A percentile compares a stretch with the other conserved stretches of the same genome.
These are phyloP conservation scores for Oidiodendron maius DNA, from an alignment of 495 filamentous ascomycete species.

Conservation along the genomic window DNA sequence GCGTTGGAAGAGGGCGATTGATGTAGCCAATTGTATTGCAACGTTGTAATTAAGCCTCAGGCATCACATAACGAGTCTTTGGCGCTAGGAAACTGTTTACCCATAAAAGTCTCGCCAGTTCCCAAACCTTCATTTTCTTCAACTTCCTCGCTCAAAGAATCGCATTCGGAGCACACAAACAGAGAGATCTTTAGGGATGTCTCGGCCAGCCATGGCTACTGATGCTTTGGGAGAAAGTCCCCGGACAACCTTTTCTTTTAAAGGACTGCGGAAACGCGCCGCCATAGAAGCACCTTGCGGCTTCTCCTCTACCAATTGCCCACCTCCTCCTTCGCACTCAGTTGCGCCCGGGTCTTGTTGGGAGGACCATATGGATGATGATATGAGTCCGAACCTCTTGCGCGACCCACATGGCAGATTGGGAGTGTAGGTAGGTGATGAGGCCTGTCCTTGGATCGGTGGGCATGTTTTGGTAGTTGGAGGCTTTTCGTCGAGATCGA, in stretches of 20 bases:
- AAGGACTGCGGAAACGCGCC: conserved; percentile 90
- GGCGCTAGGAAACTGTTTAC: too few species aligned
- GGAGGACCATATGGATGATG: conserved; percentile 64
- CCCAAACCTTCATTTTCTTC: conserved; percentile 21
- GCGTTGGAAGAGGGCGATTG: too few species aligned
- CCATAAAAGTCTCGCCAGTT: conserved; percentile 18
- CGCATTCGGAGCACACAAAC: conserved; percentile 99
- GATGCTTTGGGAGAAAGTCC: conserved; percentile 99
- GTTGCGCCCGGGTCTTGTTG: conserved; percentile 17
- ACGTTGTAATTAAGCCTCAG: too few species aligned
- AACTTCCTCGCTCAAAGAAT: conserved; percentile 96
- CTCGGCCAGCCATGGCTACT: conserved; percentile 31
- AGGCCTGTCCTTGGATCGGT: conserved; percentile 25
- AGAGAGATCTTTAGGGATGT: conserved; percentile 50
- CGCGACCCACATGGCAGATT: too few species aligned
- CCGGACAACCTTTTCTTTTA: conserved; percentile 76
- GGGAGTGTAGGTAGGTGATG: too few species aligned
- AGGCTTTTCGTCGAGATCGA: conserved; percentile 82
- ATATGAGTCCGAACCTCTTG: conserved; percentile 74
- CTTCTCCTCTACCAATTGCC: conserved; percentile 49
- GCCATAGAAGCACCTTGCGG: conserved; percentile 91
- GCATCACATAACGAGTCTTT: too few species aligned
- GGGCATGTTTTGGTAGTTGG: conserved; percentile 19
- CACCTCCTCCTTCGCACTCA: conserved; percentile 44
- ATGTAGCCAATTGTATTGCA: too few species aligned